phyloP scores from a whole-genome alignment of 805 yeast species.

The Crinitomyces ghanaensis region DNA sequence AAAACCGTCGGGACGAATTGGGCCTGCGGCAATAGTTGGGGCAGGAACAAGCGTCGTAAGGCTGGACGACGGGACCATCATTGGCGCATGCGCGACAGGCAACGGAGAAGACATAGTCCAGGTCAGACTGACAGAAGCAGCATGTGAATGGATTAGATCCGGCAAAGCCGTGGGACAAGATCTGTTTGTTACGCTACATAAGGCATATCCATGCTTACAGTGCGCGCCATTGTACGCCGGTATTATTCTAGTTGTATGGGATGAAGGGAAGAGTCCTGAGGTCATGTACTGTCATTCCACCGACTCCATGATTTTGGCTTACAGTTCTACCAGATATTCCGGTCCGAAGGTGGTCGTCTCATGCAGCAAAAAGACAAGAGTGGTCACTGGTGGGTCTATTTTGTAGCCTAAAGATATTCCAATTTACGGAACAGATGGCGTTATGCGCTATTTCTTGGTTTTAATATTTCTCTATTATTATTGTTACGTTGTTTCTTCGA shows the following conservation, averaged over 20 bases:
- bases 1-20: conserved; percentile 30
- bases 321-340: conserved; percentile 4
- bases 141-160: neutral
- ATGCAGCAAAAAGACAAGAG: neutral
- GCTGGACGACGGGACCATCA: conserved; percentile 1
- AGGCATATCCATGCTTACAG: conserved; percentile 5
- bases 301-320: conserved; percentile 16
- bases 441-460: too few species aligned
- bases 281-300: conserved; percentile 16
- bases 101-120: conserved; percentile 31
- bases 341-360: neutral
- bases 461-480: too few species aligned
- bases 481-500: too few species aligned
- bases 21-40: conserved; percentile 33
- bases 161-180: conserved; percentile 2
- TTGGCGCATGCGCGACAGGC: conserved; percentile 27
- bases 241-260: conserved; percentile 4
- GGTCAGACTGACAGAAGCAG: conserved; percentile 19
- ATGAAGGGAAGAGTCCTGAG: conserved; percentile 1
- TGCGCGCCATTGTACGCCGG: conserved; percentile 13
- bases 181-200: neutral
- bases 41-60: conserved; percentile 22
- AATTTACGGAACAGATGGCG: too few species aligned
- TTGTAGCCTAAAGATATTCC: too few species aligned
- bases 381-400: too few species aligned